Conservation (phyloP, 257 asterid genomes). For the Asclepias syriaca region DNA sequence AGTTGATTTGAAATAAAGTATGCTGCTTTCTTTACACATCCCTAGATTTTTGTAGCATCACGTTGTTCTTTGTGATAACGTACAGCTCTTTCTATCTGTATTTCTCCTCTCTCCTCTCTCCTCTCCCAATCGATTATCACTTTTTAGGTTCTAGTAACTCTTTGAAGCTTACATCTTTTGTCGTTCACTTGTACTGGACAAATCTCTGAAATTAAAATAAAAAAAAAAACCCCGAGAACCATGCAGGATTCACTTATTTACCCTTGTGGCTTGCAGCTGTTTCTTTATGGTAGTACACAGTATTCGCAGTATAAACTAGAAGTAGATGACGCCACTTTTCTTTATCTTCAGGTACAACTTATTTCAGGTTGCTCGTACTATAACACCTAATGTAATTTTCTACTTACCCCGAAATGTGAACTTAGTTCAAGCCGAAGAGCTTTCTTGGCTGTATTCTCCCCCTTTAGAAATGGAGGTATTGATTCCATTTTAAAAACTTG, state of each 20-base stretch:
- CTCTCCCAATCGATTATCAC: not conserved
- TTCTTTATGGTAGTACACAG: not conserved
- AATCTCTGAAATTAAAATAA: not conserved
- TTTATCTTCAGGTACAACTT: constrained; percentile 51
- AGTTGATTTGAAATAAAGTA: not conserved
- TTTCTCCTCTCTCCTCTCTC: not conserved
- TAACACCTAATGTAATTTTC: constrained; percentile 74
- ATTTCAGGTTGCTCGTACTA: constrained; percentile 59
- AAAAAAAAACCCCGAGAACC: not conserved
- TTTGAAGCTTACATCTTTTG: not conserved
- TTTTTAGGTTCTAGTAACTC: not conserved
- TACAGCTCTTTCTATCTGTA: not conserved
- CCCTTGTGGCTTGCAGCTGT: not conserved
- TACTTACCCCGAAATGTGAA: constrained; percentile 68
- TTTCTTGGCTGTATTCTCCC: constrained; percentile 80
- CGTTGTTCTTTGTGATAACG: not conserved
- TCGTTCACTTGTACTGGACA: not conserved
- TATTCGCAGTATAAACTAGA: not conserved
- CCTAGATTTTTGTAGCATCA: not conserved
- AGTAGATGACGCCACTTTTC: not conserved
- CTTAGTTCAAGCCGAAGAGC: constrained; percentile 56
- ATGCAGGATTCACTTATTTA: not conserved
- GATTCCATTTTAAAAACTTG: not conserved
- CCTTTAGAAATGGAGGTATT: constrained; percentile 61
- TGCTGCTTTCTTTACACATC: constrained; percentile 1